Evolutionary conservation across 1,139 yeast genomes (phyloP), one percentile per base, ranked within the genome.

Genomic region (Suhomyces bokatorum): DNA sequence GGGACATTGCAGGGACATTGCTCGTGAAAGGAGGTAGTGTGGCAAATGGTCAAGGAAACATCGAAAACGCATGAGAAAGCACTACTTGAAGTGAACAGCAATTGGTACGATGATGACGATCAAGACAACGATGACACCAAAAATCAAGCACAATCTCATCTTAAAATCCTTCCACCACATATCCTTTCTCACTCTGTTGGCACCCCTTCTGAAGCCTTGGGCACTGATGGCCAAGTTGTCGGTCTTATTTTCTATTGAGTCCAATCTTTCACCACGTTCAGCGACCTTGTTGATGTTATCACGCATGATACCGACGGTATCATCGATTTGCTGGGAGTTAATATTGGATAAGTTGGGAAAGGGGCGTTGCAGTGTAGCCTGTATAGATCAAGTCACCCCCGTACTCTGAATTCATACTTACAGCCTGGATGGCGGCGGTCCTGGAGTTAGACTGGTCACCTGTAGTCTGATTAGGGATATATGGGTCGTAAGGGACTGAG

Each of bases 81-180:
- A 26, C 36, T 34, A 42, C 44, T 42, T 78, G 64, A 89, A 90
- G 64, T 89, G 96, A 50, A 93, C 91, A 35, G 88, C 98, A 55
- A 93, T 84, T 32, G 98, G 98, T 40, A 93, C 97, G 58, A 91
- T 86, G 57, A 93, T 90, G 42, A 93, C 95, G 52, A 91, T 79
- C 59, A 95, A 75, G 43, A 91, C 74, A 59, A 93, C 85, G 51
- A 95, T 78, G 31, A 86, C 77, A 36, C 87, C 95, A 36, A 87
- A 77, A 49, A 89, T 86, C 50, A 93, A 76, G 67, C 99, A 93
- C 76, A 91, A 75, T 67, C 96, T 85, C 95, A 93, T 87, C 75
- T 93, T 93, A 81, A 95, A 80, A 66, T 93, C 97, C 69, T 95
- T 93, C 89, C 96, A 87, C 99, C 99, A 93, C 98, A 93, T 93